These are phyloP conservation scores for Aspergillus puulaauensis DNA, from an alignment of 2,329 filamentous ascomycete genomes.

Conservation along the genomic window DNA sequence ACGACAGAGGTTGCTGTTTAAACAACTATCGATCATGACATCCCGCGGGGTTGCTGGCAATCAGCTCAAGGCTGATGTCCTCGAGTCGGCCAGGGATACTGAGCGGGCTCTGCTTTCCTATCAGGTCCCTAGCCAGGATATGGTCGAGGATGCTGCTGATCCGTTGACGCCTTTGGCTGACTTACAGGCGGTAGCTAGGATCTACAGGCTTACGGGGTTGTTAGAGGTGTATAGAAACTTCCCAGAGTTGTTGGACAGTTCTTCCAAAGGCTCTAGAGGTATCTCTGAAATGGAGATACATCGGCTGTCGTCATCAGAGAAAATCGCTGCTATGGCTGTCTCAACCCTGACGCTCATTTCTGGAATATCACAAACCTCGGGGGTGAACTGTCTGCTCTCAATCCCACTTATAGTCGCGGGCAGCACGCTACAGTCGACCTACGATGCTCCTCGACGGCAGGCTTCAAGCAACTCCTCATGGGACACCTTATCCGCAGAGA, in stretches of 20 bases:
- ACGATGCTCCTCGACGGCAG: too few relatives aligned
- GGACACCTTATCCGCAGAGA: background rate
- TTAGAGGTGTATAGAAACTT: slow-evolving; percentile 4
- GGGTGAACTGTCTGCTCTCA: slow-evolving; percentile 2
- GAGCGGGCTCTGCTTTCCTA: background rate
- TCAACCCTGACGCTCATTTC: slow-evolving; percentile 1
- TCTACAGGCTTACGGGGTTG: background rate
- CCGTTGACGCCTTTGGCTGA: background rate
- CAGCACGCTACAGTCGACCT: background rate
- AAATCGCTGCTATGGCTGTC: background rate
- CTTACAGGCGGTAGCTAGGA: background rate
- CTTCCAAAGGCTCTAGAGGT: too few relatives aligned
- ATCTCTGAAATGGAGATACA: too few relatives aligned
- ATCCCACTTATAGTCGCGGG: slow-evolving; percentile 7
- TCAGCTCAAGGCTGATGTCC: background rate
- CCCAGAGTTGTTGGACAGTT: background rate
- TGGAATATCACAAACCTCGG: background rate
- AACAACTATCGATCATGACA: background rate
- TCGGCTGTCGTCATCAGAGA: too few relatives aligned
- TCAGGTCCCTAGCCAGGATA: background rate
- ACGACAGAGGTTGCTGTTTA: background rate
- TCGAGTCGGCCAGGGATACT: background rate
- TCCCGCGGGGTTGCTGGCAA: background rate
- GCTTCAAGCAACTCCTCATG: background rate
- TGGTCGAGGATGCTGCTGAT: background rate